A percentile compares a stretch with the other conserved stretches of the same genome.
Evolutionary conservation across 306 rosid species (phyloP).

Genomic region (Cucumis cinereus): DNA sequence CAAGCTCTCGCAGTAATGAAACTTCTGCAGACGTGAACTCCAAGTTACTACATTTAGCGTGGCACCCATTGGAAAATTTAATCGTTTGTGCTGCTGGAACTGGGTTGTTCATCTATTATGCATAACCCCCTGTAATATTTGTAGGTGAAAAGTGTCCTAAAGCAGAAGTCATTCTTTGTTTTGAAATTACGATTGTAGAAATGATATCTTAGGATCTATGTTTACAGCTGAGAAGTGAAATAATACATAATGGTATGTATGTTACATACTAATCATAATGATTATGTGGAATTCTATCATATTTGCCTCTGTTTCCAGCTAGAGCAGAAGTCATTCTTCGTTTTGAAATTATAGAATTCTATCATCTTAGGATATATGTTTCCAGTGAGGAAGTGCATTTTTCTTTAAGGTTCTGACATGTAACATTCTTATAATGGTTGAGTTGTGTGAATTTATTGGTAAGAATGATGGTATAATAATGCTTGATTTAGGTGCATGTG

Average conservation of each 20-base stretch:
- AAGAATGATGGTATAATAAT: too few relatives aligned
- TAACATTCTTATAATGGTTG: too few relatives aligned
- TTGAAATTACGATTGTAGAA: not conserved
- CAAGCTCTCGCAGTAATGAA: slow-evolving; percentile 18
- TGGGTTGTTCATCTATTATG: slow-evolving; percentile 42
- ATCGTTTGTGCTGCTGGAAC: slow-evolving; percentile 49
- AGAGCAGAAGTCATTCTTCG: too few relatives aligned
- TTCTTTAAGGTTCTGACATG: too few relatives aligned
- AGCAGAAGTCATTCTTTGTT: not conserved
- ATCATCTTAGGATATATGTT: too few relatives aligned
- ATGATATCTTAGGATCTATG: not conserved
- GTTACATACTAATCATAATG: too few relatives aligned
- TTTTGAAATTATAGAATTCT: too few relatives aligned
- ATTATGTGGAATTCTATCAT: not conserved
- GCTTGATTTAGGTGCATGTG: too few relatives aligned
- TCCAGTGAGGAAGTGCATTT: too few relatives aligned
- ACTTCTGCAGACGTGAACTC: slow-evolving; percentile 19
- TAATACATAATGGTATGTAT: not conserved
- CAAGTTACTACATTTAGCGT: slow-evolving; percentile 41
- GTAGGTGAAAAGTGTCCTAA: not conserved
- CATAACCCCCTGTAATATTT: slow-evolving; percentile 16
- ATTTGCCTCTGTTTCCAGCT: not conserved
- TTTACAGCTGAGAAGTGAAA: not conserved
- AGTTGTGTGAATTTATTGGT: too few relatives aligned
- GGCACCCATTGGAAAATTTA: slow-evolving; percentile 53